These are phyloP conservation scores for Claviceps sp. DNA, from an alignment of 2,329 filamentous ascomycete genomes.

Conservation along the genomic window DNA sequence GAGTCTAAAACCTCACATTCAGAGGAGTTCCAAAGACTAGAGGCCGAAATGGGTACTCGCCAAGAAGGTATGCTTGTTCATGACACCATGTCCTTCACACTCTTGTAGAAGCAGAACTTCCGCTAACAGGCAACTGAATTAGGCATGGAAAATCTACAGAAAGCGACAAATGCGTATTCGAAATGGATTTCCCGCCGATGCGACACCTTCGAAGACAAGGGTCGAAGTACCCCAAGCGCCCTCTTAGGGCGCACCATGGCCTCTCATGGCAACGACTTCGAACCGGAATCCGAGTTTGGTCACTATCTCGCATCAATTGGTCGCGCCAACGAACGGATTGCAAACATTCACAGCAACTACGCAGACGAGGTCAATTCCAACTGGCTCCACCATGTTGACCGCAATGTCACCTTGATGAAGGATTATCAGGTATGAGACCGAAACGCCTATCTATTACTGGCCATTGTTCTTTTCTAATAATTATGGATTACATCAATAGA, in stretches of 20 bases:
- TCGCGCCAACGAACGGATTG: slow-evolving; percentile 76
- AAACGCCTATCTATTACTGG: neutral
- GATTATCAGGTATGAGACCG: slow-evolving; percentile 67
- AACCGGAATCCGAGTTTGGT: slow-evolving; percentile 80
- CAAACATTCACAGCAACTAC: slow-evolving; percentile 74
- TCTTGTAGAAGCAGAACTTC: neutral
- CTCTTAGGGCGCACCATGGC: slow-evolving; percentile 79
- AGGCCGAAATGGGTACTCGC: slow-evolving; percentile 79
- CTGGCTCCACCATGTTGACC: slow-evolving; percentile 87
- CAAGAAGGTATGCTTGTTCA: slow-evolving; percentile 54
- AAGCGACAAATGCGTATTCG: slow-evolving; percentile 72
- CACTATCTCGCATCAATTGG: slow-evolving; percentile 70
- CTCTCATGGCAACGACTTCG: slow-evolving; percentile 82
- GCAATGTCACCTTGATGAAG: slow-evolving; percentile 87
- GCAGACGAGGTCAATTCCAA: slow-evolving; percentile 62
- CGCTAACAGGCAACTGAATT: neutral
- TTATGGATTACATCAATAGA: slow-evolving; percentile 19
- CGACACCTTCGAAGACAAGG: slow-evolving; percentile 69
- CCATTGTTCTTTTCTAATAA: neutral
- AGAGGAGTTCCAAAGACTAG: slow-evolving; percentile 82
- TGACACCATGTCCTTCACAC: neutral
- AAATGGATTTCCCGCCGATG: slow-evolving; percentile 78
- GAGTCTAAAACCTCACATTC: slow-evolving; percentile 78
- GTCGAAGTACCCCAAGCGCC: slow-evolving; percentile 69
- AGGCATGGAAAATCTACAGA: slow-evolving; percentile 87